Base-by-base conservation (phyloP, 2,329 filamentous ascomycete genomes). In the Hymenoscyphus linearis region DNA sequence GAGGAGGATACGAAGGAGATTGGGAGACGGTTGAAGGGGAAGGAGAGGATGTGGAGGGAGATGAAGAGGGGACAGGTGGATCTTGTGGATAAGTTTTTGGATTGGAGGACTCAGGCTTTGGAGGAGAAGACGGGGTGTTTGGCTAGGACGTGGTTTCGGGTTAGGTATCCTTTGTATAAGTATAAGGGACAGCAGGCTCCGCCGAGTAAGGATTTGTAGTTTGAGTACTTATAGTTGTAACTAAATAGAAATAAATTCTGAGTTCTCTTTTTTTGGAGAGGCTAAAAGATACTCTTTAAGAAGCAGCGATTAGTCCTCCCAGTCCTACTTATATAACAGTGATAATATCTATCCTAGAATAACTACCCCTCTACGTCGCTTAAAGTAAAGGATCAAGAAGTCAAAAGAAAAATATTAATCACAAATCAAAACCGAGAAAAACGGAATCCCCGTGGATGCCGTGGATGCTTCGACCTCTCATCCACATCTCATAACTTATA, bases 291-390 rank as follows among this genome's bases (percentile, higher is more conserved):
- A 61, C 16, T 44, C 44, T 56, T 34, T 57, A 53, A n/a, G 53
- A 14, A 2, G 68, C 71, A 47, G 71, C 63, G 52, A 73, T 68
- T 1, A 68, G 65, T 10, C 71, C 71, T 0, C 71, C 68, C 9
- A 64, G 57, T 2, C 66, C 66, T 36, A 66, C 68, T 61, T 73
- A 71, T 31, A 73, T 65, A 54, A 73, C 52, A 10, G 68, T 68
- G 16, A 70, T 70, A 44, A 70, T 69, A 36, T 69, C 68, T 26
- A 70, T 66, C 3, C 68, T 69, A 25, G 65, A 60, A 55, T 52
- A 44, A 1, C 62, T 61, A 64, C 66, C 69, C 56, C 65, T 55
- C 2, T 65, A 60, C n/a, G 62, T 62, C 13, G 65, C 52, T 10
- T 62, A 35, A 5, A 72, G 72, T 53, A 74, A 64, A 4, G 65